These are phyloP conservation scores for Moesziomyces sp. DNA, from an alignment of 1,284 basidiomycete genomes.

Conservation along the genomic window DNA sequence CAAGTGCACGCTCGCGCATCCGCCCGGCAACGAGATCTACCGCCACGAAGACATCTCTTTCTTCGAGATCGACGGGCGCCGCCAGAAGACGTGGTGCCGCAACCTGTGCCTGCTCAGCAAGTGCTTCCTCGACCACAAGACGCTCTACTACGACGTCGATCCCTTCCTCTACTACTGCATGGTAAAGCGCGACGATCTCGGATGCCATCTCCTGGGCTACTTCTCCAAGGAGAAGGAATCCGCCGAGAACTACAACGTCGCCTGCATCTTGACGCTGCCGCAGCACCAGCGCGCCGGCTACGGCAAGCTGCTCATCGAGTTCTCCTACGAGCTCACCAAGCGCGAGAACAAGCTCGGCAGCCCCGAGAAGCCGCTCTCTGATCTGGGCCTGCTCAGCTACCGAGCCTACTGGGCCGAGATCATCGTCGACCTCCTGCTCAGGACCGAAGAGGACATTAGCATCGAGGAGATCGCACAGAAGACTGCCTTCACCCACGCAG, in stretches of 20 bases:
- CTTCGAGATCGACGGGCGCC: conserved; percentile 97
- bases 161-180: conserved; percentile 99
- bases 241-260: conserved; percentile 97
- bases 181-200: conserved; percentile 86
- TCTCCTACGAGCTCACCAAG: conserved; percentile 97
- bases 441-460: conserved; percentile 77
- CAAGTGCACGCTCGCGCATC: conserved; percentile 92
- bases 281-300: conserved; percentile 97
- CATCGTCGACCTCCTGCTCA: conserved; percentile 89
- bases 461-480: conserved; percentile 97
- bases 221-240: conserved; percentile 99
- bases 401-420: conserved; percentile 97
- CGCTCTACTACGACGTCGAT: conserved; percentile 98
- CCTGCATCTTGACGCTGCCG: conserved; percentile 96
- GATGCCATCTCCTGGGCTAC: conserved; percentile 95
- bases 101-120: conserved; percentile 96
- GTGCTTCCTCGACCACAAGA: conserved; percentile 99
- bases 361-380: conserved; percentile 96
- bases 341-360: conserved; percentile 94
- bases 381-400: conserved; percentile 92
- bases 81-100: conserved; percentile 95
- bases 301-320: conserved; percentile 95
- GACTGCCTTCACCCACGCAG: conserved; percentile 94
- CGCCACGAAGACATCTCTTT: conserved; percentile 95
- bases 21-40: conserved; percentile 99